These are phyloP conservation scores for Bonnemaisonia californica DNA, from an alignment of 31 red algal genomes.

Conservation along the genomic window DNA sequence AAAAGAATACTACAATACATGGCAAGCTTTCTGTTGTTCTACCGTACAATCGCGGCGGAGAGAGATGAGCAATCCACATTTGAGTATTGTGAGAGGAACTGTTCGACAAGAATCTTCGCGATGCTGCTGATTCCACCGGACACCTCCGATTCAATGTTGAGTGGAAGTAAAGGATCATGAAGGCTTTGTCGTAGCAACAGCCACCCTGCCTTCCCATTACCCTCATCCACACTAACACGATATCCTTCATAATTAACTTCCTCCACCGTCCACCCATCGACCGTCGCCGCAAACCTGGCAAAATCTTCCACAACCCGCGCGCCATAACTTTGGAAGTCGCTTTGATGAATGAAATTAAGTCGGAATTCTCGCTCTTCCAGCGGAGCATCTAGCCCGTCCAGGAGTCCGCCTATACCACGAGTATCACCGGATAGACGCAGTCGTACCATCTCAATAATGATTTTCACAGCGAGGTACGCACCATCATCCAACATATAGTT, in stretches of 20 bases:
- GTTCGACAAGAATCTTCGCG: slow-evolving; percentile 30
- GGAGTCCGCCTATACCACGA: slow-evolving; percentile 59
- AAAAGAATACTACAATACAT: background rate
- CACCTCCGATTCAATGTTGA: slow-evolving; percentile 83
- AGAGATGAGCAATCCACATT: slow-evolving; percentile 51
- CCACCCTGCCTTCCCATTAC: slow-evolving; percentile 78
- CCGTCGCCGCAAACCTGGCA: slow-evolving; percentile 43
- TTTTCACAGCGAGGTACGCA: slow-evolving; percentile 92
- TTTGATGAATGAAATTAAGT: slow-evolving; percentile 51
- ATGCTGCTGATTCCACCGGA: slow-evolving; percentile 57
- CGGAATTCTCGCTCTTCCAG: slow-evolving; percentile 80
- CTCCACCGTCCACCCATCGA: slow-evolving; percentile 70
- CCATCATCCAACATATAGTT: slow-evolving; percentile 96
- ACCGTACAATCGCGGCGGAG: background rate
- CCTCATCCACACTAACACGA: slow-evolving; percentile 83
- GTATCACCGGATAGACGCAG: slow-evolving; percentile 57
- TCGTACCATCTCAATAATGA: slow-evolving; percentile 83
- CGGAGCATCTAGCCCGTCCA: slow-evolving; percentile 74
- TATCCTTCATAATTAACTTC: slow-evolving; percentile 83
- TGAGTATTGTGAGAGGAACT: slow-evolving; percentile 43
- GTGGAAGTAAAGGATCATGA: slow-evolving; percentile 86
- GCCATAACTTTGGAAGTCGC: slow-evolving; percentile 49
- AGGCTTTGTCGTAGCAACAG: slow-evolving; percentile 79
- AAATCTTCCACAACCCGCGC: slow-evolving; percentile 71
- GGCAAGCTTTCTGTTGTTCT: too few relatives aligned